Base-by-base conservation (phyloP, 768 basidiomycete species). In the Daedalea quercina region DNA sequence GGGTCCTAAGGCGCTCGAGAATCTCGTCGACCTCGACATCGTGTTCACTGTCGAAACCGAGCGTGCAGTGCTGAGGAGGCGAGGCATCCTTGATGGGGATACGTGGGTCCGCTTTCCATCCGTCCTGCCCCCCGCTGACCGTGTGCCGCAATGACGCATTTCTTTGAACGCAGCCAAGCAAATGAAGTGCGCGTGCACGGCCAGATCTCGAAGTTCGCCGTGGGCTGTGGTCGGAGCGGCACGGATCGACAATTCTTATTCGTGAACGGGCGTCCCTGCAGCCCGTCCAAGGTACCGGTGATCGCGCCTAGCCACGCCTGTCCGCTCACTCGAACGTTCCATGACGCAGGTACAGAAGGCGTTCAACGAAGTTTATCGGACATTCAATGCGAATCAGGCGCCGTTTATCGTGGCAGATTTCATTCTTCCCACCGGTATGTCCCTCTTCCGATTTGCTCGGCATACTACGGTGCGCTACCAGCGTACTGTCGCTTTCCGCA, bases 211-310 rank as follows among this genome's bases (percentile, higher is more conserved):
- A 88, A 85, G 55, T 94, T 96, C 55, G 61, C 77, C 0, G 70
- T 84, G 13, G 87, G 85, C 0, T 80, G 79, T 56, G 94, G 94
- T 6, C 73, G 95, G 35, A 77, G 82, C 1, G 82, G 85, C 3
- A 78, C 82, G 0, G 96, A 97, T 63, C 72, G 94, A 1, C 96
- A 98, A 59, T 97, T 90, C 67, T 89, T 90, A 69, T 99, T 84
- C 59, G 74, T 98, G 59, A 98, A 99, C 59, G 89, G 91, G 0
- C 75, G 96, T 17, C 96, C 96, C 0, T 94, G 90, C 61, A 82
- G 79, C 57, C 74, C 88, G 9, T 69, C 74, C 17, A 94, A 90
- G 75, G 92, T 87, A 42, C 12, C 6, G n/a, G 17, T 23, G 45
- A 44, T 20, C 26, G 33, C 13, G 9, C 7, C 8, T 34, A 34